A percentile compares a stretch with the other conserved stretches of the same genome.
phyloP scores from a whole-genome alignment of 495 filamentous ascomycete genomes.

The Recurvomyces mirabilis region DNA sequence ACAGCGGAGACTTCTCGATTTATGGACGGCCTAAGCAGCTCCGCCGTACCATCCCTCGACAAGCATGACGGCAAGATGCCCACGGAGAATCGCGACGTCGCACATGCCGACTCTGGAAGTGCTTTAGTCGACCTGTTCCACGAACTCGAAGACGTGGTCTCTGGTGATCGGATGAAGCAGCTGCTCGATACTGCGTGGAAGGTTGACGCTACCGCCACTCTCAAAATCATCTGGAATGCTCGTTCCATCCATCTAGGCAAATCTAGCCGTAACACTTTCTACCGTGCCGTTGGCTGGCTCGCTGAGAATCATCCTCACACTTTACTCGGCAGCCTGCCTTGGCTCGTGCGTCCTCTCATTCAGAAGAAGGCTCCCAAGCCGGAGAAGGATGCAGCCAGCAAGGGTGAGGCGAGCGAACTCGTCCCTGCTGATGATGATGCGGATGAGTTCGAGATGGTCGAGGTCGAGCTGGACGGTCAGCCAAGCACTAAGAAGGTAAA shows the following conservation, averaged over 20 bases:
- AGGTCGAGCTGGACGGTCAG: slow-evolving; percentile 10
- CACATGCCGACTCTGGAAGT: slow-evolving; percentile 31
- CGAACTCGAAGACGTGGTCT: slow-evolving; percentile 32
- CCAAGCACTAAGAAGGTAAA: slow-evolving; percentile 8
- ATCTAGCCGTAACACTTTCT: slow-evolving; percentile 29
- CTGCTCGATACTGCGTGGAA: slow-evolving; percentile 35
- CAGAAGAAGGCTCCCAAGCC: slow-evolving; percentile 31
- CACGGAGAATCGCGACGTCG: slow-evolving; percentile 35
- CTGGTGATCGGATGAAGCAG: slow-evolving; percentile 23
- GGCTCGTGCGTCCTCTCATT: slow-evolving; percentile 37
- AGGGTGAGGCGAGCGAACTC: slow-evolving; percentile 18
- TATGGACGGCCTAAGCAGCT: slow-evolving; percentile 23
- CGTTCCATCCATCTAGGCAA: slow-evolving; percentile 42
- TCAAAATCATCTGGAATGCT: slow-evolving; percentile 43
- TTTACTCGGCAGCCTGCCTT: slow-evolving; percentile 34
- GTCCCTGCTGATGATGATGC: slow-evolving; percentile 22
- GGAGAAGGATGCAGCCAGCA: slow-evolving; percentile 8
- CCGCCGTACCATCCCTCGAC: slow-evolving; percentile 13
- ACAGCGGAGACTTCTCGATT: slow-evolving; percentile 12
- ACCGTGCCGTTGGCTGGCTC: slow-evolving; percentile 39
- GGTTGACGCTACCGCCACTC: slow-evolving; percentile 31
- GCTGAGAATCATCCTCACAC: slow-evolving; percentile 35
- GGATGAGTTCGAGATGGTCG: slow-evolving; percentile 26
- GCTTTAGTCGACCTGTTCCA: slow-evolving; percentile 35
- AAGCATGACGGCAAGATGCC: slow-evolving; percentile 32